These are phyloP conservation scores for Ganoderma boninense DNA, from an alignment of 1,284 basidiomycete species.

Conservation along the genomic window DNA sequence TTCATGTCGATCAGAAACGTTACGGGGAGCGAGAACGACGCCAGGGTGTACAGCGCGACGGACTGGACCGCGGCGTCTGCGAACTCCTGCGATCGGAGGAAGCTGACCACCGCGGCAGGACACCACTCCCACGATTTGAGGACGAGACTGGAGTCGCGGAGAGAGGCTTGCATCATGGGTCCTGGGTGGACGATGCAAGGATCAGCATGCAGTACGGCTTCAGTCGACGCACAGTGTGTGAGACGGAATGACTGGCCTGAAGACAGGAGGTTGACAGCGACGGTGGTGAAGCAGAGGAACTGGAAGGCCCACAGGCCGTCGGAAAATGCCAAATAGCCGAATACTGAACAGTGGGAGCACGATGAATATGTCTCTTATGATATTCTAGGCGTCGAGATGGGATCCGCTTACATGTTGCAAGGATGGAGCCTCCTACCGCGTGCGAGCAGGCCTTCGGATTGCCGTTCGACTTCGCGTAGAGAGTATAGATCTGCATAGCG, in stretches of 20 bases:
- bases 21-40: conserved; percentile 3
- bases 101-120: neutral
- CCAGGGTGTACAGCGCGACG: neutral
- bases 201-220: too few relatives aligned
- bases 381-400: neutral
- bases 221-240: neutral
- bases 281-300: neutral
- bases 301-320: neutral
- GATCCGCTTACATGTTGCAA: neutral
- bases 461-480: neutral
- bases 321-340: neutral
- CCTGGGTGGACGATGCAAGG: neutral
- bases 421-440: neutral
- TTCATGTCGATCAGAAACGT: neutral
- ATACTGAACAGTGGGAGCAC: neutral
- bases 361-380: neutral
- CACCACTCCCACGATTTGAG: neutral
- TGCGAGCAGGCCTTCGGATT: neutral
- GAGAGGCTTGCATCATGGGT: neutral
- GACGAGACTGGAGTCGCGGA: neutral
- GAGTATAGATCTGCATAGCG: neutral
- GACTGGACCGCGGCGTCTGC: neutral
- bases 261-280: neutral
- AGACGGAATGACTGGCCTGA: neutral
- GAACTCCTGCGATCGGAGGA: neutral